These are phyloP conservation scores for Cinnamomum chago DNA, from an alignment of 164 flowering plant species.

Conservation along the genomic window DNA sequence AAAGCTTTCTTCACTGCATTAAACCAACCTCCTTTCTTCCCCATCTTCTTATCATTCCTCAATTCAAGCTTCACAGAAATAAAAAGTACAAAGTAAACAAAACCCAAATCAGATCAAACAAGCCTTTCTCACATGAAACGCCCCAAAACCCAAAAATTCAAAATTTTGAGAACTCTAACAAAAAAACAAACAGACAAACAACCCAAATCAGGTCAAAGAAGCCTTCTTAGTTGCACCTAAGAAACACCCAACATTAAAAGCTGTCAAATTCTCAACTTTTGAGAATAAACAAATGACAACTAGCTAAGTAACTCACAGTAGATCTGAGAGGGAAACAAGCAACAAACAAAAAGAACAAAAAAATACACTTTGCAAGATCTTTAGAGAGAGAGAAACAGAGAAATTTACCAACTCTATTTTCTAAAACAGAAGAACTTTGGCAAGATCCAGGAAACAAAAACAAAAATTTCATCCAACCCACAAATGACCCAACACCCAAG, in stretches of 20 bases:
- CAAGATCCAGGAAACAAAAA: too few relatives aligned
- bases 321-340: too few relatives aligned
- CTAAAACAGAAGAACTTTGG: too few relatives aligned
- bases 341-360: too few relatives aligned
- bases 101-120: slow-evolving; percentile 16
- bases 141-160: not conserved
- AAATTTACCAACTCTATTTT: too few relatives aligned
- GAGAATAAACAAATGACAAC: too few relatives aligned
- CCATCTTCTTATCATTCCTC: slow-evolving; percentile 53
- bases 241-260: not conserved
- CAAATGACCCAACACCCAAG: too few relatives aligned
- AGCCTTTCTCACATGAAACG: not conserved
- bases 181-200: not conserved
- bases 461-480: too few relatives aligned
- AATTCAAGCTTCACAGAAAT: slow-evolving; percentile 9
- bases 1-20: slow-evolving; percentile 81
- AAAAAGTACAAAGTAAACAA: slow-evolving; percentile 6
- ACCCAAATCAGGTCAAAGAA: not conserved
- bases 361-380: too few relatives aligned
- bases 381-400: too few relatives aligned
- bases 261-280: not conserved
- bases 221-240: not conserved
- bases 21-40: slow-evolving; percentile 83
- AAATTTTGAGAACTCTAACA: too few relatives aligned
- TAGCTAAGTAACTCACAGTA: too few relatives aligned